phyloP scores from a whole-genome alignment of 441 rosid genomes.

The California macrophylla region DNA sequence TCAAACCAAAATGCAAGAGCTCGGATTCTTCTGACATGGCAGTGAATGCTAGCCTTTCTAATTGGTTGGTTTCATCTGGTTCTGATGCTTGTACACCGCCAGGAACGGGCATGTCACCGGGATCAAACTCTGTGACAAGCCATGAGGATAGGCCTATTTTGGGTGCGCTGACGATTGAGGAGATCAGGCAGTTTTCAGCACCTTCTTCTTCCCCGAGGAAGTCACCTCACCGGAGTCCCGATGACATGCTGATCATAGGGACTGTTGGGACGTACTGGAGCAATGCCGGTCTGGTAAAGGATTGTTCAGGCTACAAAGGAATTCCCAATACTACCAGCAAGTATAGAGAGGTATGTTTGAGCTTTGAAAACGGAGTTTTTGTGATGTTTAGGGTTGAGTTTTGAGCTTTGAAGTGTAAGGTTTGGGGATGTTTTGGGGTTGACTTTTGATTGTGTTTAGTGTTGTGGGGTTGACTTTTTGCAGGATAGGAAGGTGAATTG shows the following conservation, averaged over 20 bases:
- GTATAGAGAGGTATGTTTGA: constrained; percentile 17
- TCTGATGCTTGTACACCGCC: too few relatives aligned
- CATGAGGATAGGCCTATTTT: constrained; percentile 19
- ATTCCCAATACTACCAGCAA: constrained; percentile 22
- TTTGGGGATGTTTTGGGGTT: background rate
- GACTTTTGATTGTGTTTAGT: background rate
- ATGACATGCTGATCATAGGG: constrained; percentile 19
- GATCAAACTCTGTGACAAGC: constrained; percentile 15
- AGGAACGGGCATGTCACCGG: background rate
- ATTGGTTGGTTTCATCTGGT: constrained; percentile 64
- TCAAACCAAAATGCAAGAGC: constrained; percentile 22
- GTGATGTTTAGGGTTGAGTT: background rate
- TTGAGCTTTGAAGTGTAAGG: background rate
- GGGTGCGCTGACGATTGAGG: constrained; percentile 20
- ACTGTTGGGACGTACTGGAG: constrained; percentile 21
- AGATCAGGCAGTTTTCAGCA: constrained; percentile 17
- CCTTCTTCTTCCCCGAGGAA: constrained; percentile 16
- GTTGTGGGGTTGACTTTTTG: background rate
- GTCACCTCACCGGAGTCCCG: constrained; percentile 20
- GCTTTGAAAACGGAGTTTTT: background rate
- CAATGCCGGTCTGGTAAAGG: background rate
- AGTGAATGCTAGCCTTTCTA: constrained; percentile 86
- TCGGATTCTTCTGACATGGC: constrained; percentile 28
- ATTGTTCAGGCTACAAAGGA: constrained; percentile 13
- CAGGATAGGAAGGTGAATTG: constrained; percentile 26